Conservation (phyloP, 2,329 filamentous ascomycete species). For the Talaromyces sp. region DNA sequence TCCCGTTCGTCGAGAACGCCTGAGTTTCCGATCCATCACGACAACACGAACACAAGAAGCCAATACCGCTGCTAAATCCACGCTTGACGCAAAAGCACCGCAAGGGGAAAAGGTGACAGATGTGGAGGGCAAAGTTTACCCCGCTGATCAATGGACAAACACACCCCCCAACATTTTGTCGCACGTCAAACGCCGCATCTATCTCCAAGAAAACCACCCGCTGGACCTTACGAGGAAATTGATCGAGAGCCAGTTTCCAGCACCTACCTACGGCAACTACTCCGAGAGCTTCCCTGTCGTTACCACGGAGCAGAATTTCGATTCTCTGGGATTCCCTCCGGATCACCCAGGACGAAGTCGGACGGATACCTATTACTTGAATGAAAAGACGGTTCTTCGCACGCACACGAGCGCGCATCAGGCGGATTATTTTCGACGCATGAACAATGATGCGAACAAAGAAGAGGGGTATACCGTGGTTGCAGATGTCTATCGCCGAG, state of each 20-base stretch:
- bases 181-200: conserved; percentile 71
- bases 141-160: conserved; percentile 80
- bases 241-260: conserved; percentile 82
- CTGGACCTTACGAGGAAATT: conserved; percentile 85
- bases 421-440: conserved; percentile 72
- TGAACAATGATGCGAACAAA: conserved; percentile 36
- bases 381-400: conserved; percentile 73
- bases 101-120: conserved; percentile 18
- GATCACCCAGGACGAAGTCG: conserved; percentile 83
- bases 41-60: conserved; percentile 22
- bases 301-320: conserved; percentile 82
- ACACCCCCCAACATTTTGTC: conserved; percentile 68
- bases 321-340: conserved; percentile 84
- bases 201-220: conserved; percentile 86
- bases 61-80: not conserved
- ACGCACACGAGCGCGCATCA: conserved; percentile 97
- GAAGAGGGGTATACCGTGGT: conserved; percentile 77
- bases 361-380: conserved; percentile 95
- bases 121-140: conserved; percentile 61
- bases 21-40: conserved; percentile 20
- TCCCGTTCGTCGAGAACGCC: not conserved
- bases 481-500: conserved; percentile 90
- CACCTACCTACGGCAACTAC: conserved; percentile 67
- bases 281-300: conserved; percentile 79
- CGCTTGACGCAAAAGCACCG: not conserved